Evolutionary conservation across 441 rosid species (phyloP).

Genomic region (Capsella rubella): DNA sequence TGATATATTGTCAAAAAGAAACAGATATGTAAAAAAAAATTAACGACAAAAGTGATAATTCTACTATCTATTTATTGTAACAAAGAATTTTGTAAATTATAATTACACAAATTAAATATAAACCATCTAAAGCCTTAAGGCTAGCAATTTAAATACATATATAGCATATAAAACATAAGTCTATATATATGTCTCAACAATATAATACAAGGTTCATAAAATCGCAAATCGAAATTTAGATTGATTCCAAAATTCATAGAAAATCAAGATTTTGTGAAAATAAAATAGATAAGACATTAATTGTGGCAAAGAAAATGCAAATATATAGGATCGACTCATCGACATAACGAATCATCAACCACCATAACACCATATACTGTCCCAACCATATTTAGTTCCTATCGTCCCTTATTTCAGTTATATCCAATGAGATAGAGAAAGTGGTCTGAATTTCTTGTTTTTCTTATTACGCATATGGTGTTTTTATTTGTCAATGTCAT

Average conservation of each 20-base stretch:
- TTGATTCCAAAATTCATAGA: background rate
- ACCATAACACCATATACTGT: background rate
- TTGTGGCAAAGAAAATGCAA: background rate
- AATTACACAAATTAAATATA: background rate
- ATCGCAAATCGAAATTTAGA: background rate
- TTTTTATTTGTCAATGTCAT: constrained; percentile 22
- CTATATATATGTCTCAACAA: background rate
- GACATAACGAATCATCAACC: background rate
- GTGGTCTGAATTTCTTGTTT: background rate
- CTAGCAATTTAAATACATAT: background rate
- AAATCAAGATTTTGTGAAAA: background rate
- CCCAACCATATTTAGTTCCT: background rate
- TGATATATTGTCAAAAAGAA: constrained; percentile 1
- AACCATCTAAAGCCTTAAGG: background rate
- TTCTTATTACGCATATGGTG: background rate
- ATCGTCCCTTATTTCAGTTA: background rate
- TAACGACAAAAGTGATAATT: background rate
- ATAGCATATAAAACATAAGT: background rate
- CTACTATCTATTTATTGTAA: background rate
- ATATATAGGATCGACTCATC: background rate
- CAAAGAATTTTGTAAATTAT: background rate
- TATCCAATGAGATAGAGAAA: background rate
- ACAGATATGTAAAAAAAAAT: background rate
- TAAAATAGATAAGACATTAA: background rate
- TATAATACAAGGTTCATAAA: background rate